Evolutionary conservation across 1,139 yeast species (phyloP), one percentile per base, ranked within the genome.

Genomic region (Yamadazyma atlantica): DNA sequence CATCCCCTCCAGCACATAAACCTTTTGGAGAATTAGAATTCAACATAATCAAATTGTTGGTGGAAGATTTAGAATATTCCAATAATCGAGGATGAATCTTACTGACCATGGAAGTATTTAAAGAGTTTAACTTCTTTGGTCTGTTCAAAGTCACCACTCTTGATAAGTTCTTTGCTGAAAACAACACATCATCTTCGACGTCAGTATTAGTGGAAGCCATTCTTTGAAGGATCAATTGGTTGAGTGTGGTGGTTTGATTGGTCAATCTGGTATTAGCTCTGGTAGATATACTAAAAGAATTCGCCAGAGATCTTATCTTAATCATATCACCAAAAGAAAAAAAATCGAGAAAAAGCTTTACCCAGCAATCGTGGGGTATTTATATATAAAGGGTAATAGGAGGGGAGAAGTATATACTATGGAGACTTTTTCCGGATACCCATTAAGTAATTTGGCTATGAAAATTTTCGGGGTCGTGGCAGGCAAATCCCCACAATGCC

Each of bases 1-100:
- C 96, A 58, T 92, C 98, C 29, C 97, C 98, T 37, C 98, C 98
- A 29, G 97, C 86, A 64, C 92, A 84, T 42, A 83, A 75, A 2
- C 87, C 76, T 50, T 70, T 76, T 17, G 73, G 73, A 11, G 84
- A 81, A 32, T 75, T 77, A 19, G 96, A 85, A 40, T 80, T 81
- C 44, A 90, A 68, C 31, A 92, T 70, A 33, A 90, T 66, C 43
- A 87, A 58, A 48, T 82, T 79, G 44, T 84, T 81, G 13, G 76
- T 65, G 33, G 73, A 71, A 11, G 89, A 78, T 56, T 85, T 84
- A 38, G 87, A 71, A 64, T 84, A 89, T 55, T 88, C 96, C 41
- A 75, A 59, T 47, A 92, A 64, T 31, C 95, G 76, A 22, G 95
- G 92, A 29, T 78, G 69, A 44, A 92, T 84, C 53, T 80, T 75